These are phyloP conservation scores for Licmophora abbreviata DNA, from an alignment of 108 stramenopile genomes.

Conservation along the genomic window DNA sequence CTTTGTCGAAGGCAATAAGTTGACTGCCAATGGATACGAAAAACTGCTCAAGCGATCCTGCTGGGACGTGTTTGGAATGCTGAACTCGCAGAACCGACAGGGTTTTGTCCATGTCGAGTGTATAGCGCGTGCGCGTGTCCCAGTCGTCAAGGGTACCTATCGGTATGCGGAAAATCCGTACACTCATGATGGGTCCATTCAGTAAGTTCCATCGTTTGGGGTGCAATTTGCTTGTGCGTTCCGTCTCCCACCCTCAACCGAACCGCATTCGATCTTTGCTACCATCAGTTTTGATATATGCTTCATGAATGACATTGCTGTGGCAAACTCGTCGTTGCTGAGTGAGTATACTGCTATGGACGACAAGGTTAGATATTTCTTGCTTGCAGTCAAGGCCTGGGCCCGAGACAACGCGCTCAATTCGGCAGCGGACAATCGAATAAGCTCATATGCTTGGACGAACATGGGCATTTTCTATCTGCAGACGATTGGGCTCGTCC, in stretches of 20 bases:
- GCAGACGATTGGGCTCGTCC: constrained; percentile 64
- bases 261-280: background rate
- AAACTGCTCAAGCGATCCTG: constrained; percentile 34
- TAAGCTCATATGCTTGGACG: constrained; percentile 75
- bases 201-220: constrained; percentile 16
- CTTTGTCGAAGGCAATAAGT: constrained; percentile 39
- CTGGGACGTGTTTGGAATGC: constrained; percentile 25
- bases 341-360: constrained; percentile 71
- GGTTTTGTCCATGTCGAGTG: constrained; percentile 36
- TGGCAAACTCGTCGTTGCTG: constrained; percentile 63
- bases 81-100: constrained; percentile 13
- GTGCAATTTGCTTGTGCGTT: background rate
- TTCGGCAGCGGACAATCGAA: constrained; percentile 51
- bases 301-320: constrained; percentile 82
- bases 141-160: constrained; percentile 66
- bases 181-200: constrained; percentile 43
- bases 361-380: constrained; percentile 41
- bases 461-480: constrained; percentile 74
- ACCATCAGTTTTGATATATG: constrained; percentile 65
- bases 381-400: constrained; percentile 72
- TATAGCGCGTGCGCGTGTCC: constrained; percentile 60
- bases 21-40: constrained; percentile 35
- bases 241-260: background rate
- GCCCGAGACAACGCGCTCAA: constrained; percentile 43
- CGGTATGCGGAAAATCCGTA: constrained; percentile 51